Conservation (phyloP, 2,329 filamentous ascomycete genomes). For the Simplicillium aogashimaense region DNA sequence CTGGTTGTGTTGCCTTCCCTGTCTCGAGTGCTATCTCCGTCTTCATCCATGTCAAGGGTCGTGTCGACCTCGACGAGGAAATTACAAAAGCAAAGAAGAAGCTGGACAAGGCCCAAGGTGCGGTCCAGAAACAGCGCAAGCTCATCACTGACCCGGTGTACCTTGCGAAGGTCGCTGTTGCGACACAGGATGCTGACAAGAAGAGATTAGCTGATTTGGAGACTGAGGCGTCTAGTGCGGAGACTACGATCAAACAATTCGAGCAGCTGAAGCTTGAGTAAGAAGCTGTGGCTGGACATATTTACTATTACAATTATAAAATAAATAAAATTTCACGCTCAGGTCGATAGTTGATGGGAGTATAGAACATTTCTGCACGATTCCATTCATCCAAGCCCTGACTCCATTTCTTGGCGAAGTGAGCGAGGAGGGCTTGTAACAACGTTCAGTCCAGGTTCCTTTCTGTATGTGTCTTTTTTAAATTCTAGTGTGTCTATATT, state of each 20-base stretch:
- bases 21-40: constrained; percentile 60
- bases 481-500: neutral
- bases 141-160: constrained; percentile 59
- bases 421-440: no score
- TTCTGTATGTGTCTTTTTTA: no score
- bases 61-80: constrained; percentile 66
- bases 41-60: constrained; percentile 65
- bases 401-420: no score
- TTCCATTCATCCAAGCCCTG: no score
- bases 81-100: constrained; percentile 63
- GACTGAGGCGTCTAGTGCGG: constrained; percentile 57
- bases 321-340: no score
- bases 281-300: no score
- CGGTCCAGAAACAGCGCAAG: constrained; percentile 58
- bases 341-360: no score
- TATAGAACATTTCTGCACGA: no score
- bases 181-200: constrained; percentile 54
- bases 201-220: constrained; percentile 60
- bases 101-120: constrained; percentile 54
- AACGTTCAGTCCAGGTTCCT: no score
- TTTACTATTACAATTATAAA: no score
- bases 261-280: constrained; percentile 54
- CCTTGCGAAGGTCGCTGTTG: constrained; percentile 56
- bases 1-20: constrained; percentile 62
- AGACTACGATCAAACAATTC: constrained; percentile 68